These are phyloP conservation scores for Trypanosoma rangeli DNA, from an alignment of 208 protist species.

Conservation along the genomic window DNA sequence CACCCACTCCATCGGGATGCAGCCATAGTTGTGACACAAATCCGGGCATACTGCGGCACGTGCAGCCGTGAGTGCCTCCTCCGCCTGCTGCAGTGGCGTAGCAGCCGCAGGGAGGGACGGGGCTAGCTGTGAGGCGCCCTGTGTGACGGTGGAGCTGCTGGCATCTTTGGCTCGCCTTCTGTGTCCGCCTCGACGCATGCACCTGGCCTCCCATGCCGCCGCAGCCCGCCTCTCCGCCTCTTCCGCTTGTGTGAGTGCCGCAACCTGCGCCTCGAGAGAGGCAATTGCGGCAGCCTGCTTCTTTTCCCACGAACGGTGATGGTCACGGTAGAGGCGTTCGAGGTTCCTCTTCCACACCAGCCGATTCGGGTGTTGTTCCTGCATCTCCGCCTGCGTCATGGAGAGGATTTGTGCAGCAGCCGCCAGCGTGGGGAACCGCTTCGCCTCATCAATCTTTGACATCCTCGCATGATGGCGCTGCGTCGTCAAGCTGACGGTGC, in stretches of 20 bases:
- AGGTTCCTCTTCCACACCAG: constrained; percentile 45
- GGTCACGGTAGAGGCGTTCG: constrained; percentile 43
- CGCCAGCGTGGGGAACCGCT: constrained; percentile 57
- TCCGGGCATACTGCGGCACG: constrained; percentile 22
- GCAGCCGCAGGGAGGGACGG: constrained; percentile 3
- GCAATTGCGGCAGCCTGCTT: constrained; percentile 29
- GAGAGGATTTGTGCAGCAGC: constrained; percentile 38
- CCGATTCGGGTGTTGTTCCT: constrained; percentile 65
- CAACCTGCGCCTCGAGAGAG: constrained; percentile 31
- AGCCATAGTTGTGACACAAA: constrained; percentile 46
- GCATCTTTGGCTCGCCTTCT: background rate
- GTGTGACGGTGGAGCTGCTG: background rate
- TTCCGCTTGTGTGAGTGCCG: constrained; percentile 25
- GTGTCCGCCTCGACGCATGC: background rate
- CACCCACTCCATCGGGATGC: constrained; percentile 83
- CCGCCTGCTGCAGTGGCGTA: constrained; percentile 34
- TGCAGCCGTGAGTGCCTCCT: constrained; percentile 28
- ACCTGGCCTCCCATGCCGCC: constrained; percentile 27
- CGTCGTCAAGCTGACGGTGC: constrained; percentile 32
- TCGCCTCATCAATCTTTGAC: constrained; percentile 40
- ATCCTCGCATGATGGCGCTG: constrained; percentile 40
- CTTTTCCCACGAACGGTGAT: constrained; percentile 46
- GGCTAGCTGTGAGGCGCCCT: background rate
- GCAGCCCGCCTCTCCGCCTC: constrained; percentile 39
- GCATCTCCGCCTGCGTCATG: constrained; percentile 16